A percentile compares a stretch with the other conserved stretches of the same genome.
phyloP scores from a whole-genome alignment of 768 basidiomycete species.

The Leccinum variicolor region DNA sequence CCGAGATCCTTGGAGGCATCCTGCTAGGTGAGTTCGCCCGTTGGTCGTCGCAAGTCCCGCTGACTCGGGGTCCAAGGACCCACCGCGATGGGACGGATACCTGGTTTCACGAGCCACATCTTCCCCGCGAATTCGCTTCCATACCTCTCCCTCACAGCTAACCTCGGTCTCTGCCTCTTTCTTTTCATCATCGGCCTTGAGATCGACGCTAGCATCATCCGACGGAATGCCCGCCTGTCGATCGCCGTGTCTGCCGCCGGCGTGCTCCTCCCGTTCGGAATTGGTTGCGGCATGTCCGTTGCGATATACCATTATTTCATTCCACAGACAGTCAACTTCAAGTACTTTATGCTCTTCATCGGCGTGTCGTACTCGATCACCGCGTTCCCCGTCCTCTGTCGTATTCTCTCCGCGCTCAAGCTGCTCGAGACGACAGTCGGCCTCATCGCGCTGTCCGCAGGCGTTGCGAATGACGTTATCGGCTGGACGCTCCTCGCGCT shows the following conservation, averaged over 20 bases:
- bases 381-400: conserved; percentile 44
- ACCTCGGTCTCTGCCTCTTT: conserved; percentile 85
- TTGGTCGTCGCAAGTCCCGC: conserved; percentile 36
- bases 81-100: conserved; percentile 75
- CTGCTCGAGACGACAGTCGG: conserved; percentile 91
- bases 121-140: conserved; percentile 72
- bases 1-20: conserved; percentile 90
- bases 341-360: conserved; percentile 92
- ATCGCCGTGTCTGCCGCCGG: conserved; percentile 73
- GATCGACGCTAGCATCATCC: conserved; percentile 79
- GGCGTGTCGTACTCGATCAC: conserved; percentile 90
- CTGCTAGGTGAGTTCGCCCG: conserved; percentile 54
- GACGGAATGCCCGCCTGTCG: conserved; percentile 67
- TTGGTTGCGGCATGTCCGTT: conserved; percentile 74
- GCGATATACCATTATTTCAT: conserved; percentile 78
- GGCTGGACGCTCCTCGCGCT: conserved; percentile 90
- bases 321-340: conserved; percentile 55
- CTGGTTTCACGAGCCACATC: conserved; percentile 81
- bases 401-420: conserved; percentile 82
- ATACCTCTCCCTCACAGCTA: conserved; percentile 83
- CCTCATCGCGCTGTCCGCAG: conserved; percentile 87
- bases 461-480: conserved; percentile 86
- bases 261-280: conserved; percentile 76
- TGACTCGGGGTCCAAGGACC: conserved; percentile 24
- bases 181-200: conserved; percentile 93